Evolutionary conservation across 2,329 filamentous ascomycete species (phyloP).

Genomic region (Trichoderma guizhouense): DNA sequence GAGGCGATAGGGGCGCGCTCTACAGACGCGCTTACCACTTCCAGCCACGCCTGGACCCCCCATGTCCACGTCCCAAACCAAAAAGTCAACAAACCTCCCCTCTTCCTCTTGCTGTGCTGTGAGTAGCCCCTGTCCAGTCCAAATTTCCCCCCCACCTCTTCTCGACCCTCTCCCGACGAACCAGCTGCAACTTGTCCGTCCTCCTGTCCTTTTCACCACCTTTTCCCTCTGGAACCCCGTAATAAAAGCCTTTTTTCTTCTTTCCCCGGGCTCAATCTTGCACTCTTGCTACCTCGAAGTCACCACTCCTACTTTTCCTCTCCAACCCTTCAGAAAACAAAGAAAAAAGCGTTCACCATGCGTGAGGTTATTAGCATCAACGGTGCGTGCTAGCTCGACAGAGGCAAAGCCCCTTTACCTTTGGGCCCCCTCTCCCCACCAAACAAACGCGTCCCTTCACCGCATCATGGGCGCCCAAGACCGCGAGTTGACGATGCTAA

Average conservation of each 20-base stretch:
- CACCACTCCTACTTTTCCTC: conserved; percentile 29
- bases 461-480: conserved; percentile 33
- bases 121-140: conserved; percentile 35
- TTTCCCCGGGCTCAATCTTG: conserved; percentile 25
- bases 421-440: conserved; percentile 30
- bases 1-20: conserved; percentile 20
- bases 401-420: conserved; percentile 19
- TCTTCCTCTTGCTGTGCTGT: conserved; percentile 14
- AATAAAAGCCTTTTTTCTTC: conserved; percentile 26
- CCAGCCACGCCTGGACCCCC: conserved; percentile 28
- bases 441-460: conserved; percentile 34
- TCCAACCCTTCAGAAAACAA: conserved; percentile 6
- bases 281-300: conserved; percentile 27
- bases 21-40: conserved; percentile 35
- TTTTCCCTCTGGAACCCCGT: conserved; percentile 20
- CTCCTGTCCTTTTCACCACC: conserved; percentile 25
- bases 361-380: conserved; percentile 99
- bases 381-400: conserved; percentile 59
- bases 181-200: conserved; percentile 23
- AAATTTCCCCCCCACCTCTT: conserved; percentile 44
- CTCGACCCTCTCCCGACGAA: conserved; percentile 31
- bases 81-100: conserved; percentile 40
- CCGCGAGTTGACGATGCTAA: conserved; percentile 44
- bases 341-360: conserved; percentile 61
- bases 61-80: background rate